Base-by-base conservation (phyloP, 2,329 filamentous ascomycete genomes). In the Teratosphaeria epicoccoides region DNA sequence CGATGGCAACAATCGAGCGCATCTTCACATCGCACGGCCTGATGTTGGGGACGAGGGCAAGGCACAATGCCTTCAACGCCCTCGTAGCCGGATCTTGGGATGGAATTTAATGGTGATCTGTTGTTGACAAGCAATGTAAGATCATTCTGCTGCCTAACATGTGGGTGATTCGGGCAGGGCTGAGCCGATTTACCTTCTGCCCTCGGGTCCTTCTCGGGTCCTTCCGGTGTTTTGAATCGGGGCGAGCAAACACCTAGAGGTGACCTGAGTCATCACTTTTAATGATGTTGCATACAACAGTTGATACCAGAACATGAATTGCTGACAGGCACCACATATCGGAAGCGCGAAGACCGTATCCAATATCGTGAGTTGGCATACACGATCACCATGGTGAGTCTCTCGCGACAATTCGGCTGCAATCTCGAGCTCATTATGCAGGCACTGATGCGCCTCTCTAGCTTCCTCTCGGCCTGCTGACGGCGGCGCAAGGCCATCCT, bases 401-500 rank as follows among this genome's bases (percentile, higher is more conserved):
- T 6, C 20, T 10, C 23, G 28, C 47, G 12, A 43, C 47, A 20
- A 49, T 29, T 17, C 17, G 17, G 1, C 20, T 6, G n/a, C n/a
- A n/a, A 43, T 14, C 17, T 47, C 24, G 33, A 61, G 50, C 54
- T 55, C 51, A 55, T 55, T 46, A 52, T 33, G 49, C 59, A 61
- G 54, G 52, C 59, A 63, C 64, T 64, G 54, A 66, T 59, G 43
- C 52, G 25, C 49, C 53, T 47, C 52, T 57, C 44, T 62, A 83
- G 81, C 75, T 84, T 49, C 81, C 81, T 49, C 69, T 84, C 52
- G 89, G 90, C 66, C 84, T 98, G 48, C 80, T 98, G 57, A 97
- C 88, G 65, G 91, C 91, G 63, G 90, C 93, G 59, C 90, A 96
- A 76, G 93, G 93, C 78, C 88, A 96, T 69, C 91, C 93, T 3